Base-by-base conservation (phyloP, 768 basidiomycete genomes). In the Lactifluus echinatus region DNA sequence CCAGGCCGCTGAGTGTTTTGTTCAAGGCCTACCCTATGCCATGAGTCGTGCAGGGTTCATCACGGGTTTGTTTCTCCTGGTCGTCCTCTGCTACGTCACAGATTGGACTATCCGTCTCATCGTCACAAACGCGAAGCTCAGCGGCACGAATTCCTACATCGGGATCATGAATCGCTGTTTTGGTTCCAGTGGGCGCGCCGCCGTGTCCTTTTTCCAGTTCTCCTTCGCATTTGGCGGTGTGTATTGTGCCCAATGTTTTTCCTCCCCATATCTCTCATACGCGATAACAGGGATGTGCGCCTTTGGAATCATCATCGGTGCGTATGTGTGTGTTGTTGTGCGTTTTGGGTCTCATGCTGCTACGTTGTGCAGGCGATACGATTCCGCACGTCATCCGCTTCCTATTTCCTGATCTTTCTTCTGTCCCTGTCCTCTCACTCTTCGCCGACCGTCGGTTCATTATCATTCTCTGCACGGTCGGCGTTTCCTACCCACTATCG, bases 71-170 rank as follows among this genome's bases (percentile, higher is more conserved):
- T 26, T 87, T n/a, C 79, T 99, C 1, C 78, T 99, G 24, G 74
- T 93, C 28, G 69, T 84, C 0, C 75, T 99, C 10, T 94, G 89
- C 50, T 77, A 70, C 19, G 79, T 96, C 39, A 97, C 96, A n/a
- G 89, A 91, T 70, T 96, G 94, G 94, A 99, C 96, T 3, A 96
- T 99, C 54, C 85, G 93, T 17, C 82, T 99, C 29, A 95, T 99
- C 53, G 90, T 98, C 40, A 69, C 92, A 65, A 97, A 97, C 67
- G 95, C 93, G 31, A 99, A 99, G 74, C 76, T 99, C 56, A 93
- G 92, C 64, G 95, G 96, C 0, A 77, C 89, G 47, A 84, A 83
- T 63, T 91, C 91, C 2, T 97, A 97, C 67, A 93, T 94, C 57
- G 93, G 87, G 63, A 87, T 96, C 53, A 95, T 97, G 93, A 76